A percentile compares a stretch with the other conserved stretches of the same genome.
Conservation (phyloP, 2,329 filamentous ascomycete genomes). For the Pseudogymnoascus sp. region DNA sequence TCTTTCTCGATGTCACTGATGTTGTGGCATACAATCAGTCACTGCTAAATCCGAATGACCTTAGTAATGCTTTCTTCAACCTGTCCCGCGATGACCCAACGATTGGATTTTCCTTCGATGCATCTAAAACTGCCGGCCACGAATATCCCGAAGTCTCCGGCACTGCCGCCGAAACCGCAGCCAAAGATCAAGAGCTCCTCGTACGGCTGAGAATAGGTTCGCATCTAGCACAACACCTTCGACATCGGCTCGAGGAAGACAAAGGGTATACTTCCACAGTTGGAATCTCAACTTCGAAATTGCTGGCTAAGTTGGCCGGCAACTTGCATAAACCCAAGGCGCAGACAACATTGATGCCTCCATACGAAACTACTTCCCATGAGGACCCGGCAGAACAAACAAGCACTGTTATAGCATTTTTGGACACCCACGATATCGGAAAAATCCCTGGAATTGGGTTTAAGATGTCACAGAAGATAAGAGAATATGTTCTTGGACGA, state of each 20-base stretch:
- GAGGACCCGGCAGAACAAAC: constrained; percentile 17
- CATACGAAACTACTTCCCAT: constrained; percentile 35
- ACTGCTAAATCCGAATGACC: constrained; percentile 58
- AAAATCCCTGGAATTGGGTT: constrained; percentile 80
- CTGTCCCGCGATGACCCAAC: constrained; percentile 66
- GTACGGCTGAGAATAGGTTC: constrained; percentile 66
- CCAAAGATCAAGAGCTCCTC: constrained; percentile 17
- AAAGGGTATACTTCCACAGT: constrained; percentile 82
- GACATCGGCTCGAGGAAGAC: constrained; percentile 62
- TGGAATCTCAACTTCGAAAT: constrained; percentile 80
- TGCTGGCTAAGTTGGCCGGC: constrained; percentile 77
- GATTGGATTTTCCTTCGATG: constrained; percentile 72
- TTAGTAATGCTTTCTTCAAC: constrained; percentile 69
- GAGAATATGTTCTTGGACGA: constrained; percentile 47
- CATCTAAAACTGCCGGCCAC: constrained; percentile 56
- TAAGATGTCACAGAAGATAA: constrained; percentile 63
- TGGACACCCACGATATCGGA: constrained; percentile 68
- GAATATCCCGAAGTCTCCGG: constrained; percentile 11
- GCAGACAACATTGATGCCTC: constrained; percentile 75
- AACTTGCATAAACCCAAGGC: constrained; percentile 76
- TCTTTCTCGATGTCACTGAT: constrained; percentile 66
- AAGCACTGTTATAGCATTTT: constrained; percentile 40
- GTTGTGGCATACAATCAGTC: constrained; percentile 74
- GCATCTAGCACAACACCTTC: constrained; percentile 69
- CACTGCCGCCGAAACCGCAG: neutral